Evolutionary conservation across 2,329 filamentous ascomycete genomes (phyloP).

Genomic region (Cladosporium phlei): DNA sequence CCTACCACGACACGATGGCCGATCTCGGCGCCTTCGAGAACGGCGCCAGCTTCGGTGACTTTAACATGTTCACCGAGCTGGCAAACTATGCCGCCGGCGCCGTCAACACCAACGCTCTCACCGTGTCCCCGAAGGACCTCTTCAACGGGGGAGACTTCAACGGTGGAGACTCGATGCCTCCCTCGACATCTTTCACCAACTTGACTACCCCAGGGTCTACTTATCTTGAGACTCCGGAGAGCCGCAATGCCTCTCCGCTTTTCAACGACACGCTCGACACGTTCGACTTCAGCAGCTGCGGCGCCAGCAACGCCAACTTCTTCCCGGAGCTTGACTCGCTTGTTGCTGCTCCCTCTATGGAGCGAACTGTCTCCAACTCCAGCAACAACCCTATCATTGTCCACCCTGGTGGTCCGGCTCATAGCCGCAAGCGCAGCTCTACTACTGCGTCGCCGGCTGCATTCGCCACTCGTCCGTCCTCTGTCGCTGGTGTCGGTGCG

Average conservation of each 20-base stretch:
- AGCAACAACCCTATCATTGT: constrained; percentile 35
- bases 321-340: constrained; percentile 53
- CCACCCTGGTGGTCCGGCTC: constrained; percentile 32
- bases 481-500: constrained; percentile 62
- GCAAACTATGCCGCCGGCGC: constrained; percentile 18
- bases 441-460: constrained; percentile 40
- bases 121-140: constrained; percentile 80
- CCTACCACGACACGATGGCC: constrained; percentile 44
- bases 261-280: constrained; percentile 52
- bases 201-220: constrained; percentile 76
- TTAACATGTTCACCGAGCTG: constrained; percentile 25
- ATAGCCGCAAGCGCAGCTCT: constrained; percentile 31
- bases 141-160: constrained; percentile 63
- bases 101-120: constrained; percentile 42
- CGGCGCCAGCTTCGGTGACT: constrained; percentile 23
- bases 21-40: constrained; percentile 33
- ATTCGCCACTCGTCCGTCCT: constrained; percentile 55
- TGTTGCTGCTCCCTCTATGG: constrained; percentile 32
- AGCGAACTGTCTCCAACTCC: constrained; percentile 36
- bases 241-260: constrained; percentile 73
- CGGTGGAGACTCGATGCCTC: constrained; percentile 66
- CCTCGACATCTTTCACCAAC: constrained; percentile 75
- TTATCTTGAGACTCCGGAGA: constrained; percentile 71
- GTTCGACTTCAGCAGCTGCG: constrained; percentile 59
- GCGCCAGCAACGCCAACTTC: constrained; percentile 37